A percentile compares a stretch with the other conserved stretches of the same genome.
Evolutionary conservation across 768 basidiomycete genomes (phyloP).

Genomic region (Rhizopogon sp.): DNA sequence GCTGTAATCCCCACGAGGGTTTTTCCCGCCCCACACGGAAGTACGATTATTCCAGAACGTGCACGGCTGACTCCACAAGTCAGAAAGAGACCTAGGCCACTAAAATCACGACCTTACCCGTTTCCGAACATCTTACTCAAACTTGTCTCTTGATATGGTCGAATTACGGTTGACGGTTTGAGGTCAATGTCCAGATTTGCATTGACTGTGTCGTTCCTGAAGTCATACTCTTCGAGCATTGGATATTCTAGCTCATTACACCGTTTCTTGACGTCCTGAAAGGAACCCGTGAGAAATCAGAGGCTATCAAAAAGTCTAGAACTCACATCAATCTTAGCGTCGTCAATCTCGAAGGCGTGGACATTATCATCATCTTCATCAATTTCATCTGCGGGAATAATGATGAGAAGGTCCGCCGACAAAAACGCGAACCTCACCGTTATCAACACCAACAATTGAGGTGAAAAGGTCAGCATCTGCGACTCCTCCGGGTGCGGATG

Average conservation of each 20-base stretch:
- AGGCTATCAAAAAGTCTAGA: not conserved
- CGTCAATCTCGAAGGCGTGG: slow-evolving; percentile 94
- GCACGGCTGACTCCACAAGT: slow-evolving; percentile 64
- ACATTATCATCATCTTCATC: slow-evolving; percentile 98
- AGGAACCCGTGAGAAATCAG: not conserved
- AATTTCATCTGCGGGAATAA: slow-evolving; percentile 69
- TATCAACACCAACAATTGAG: slow-evolving; percentile 93
- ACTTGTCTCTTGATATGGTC: slow-evolving; percentile 98
- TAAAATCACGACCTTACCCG: slow-evolving; percentile 49
- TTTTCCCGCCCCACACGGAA: slow-evolving; percentile 98
- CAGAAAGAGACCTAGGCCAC: not conserved
- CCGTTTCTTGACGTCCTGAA: slow-evolving; percentile 89
- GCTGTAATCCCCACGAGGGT: slow-evolving; percentile 99
- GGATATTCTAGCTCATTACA: slow-evolving; percentile 97
- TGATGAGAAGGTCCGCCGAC: not conserved
- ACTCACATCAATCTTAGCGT: slow-evolving; percentile 86
- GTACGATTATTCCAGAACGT: slow-evolving; percentile 94
- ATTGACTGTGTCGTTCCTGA: slow-evolving; percentile 94
- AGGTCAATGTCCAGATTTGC: slow-evolving; percentile 97
- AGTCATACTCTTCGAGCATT: slow-evolving; percentile 99
- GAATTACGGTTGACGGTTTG: slow-evolving; percentile 95
- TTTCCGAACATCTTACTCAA: slow-evolving; percentile 99
- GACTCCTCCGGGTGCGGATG: slow-evolving; percentile 21
- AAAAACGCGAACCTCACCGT: slow-evolving; percentile 44
- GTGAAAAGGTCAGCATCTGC: slow-evolving; percentile 83